phyloP scores from a whole-genome alignment of 2,329 filamentous ascomycete species.

The Trichothecium roseum region DNA sequence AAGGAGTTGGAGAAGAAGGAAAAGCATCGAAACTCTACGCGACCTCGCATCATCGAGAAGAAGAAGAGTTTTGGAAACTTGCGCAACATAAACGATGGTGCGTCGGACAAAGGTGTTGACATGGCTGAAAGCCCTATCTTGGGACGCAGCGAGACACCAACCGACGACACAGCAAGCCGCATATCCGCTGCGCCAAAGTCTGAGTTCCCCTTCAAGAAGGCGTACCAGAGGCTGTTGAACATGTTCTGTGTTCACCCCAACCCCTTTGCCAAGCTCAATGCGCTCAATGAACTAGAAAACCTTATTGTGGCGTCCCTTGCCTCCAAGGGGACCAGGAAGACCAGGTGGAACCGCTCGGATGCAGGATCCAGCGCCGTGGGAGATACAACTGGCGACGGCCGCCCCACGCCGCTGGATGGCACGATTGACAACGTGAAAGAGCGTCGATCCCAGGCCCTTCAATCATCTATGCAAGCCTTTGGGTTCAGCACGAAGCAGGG shows the following conservation, averaged over 20 bases:
- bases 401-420: constrained; percentile 46
- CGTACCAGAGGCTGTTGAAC: constrained; percentile 68
- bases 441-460: constrained; percentile 45
- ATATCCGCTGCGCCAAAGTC: constrained; percentile 5
- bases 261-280: constrained; percentile 75
- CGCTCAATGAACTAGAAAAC: constrained; percentile 71
- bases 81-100: constrained; percentile 35
- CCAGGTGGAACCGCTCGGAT: constrained; percentile 25
- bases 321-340: constrained; percentile 19
- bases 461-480: constrained; percentile 16
- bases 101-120: constrained; percentile 16
- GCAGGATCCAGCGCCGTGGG: constrained; percentile 22
- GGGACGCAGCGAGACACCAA: background rate
- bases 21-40: constrained; percentile 29
- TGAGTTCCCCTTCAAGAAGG: constrained; percentile 71
- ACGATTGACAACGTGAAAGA: constrained; percentile 62
- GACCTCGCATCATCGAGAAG: constrained; percentile 47
- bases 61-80: constrained; percentile 61
- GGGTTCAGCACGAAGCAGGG: constrained; percentile 24
- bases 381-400: constrained; percentile 21
- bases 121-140: constrained; percentile 2
- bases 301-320: constrained; percentile 66
- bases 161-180: constrained; percentile 1
- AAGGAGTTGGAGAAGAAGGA: constrained; percentile 32
- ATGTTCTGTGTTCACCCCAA: constrained; percentile 87